Evolutionary conservation across 495 filamentous ascomycete genomes (phyloP).

Genomic region (Bacidia gigantensis): DNA sequence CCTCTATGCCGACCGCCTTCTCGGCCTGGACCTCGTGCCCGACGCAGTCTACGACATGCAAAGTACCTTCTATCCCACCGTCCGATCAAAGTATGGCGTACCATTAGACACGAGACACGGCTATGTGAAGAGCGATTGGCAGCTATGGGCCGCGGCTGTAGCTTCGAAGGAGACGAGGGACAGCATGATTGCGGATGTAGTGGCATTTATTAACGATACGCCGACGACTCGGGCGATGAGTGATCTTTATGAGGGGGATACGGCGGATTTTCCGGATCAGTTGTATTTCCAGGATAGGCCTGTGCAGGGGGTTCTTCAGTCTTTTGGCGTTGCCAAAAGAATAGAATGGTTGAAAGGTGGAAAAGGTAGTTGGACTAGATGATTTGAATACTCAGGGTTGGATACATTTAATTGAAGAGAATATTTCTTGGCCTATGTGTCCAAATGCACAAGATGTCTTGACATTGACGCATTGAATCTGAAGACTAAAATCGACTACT

Average conservation of each 20-base stretch:
- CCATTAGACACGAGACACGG: constrained; percentile 38
- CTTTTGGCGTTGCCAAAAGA: constrained; percentile 26
- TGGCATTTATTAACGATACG: constrained; percentile 39
- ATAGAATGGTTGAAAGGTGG: neutral
- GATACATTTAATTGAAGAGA: no score
- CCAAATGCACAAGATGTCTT: no score
- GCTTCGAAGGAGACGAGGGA: constrained; percentile 26
- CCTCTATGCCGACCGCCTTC: constrained; percentile 34
- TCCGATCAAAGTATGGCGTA: constrained; percentile 33
- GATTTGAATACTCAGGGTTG: no score
- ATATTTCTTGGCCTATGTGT: no score
- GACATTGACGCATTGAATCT: no score
- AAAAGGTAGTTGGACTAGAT: neutral
- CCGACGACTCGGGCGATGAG: constrained; percentile 39
- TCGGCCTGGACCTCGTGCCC: constrained; percentile 34
- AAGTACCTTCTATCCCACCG: constrained; percentile 36
- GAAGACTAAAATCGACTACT: no score
- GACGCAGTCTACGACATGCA: constrained; percentile 41
- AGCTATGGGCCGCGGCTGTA: constrained; percentile 37
- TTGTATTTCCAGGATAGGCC: constrained; percentile 38
- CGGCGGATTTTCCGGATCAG: constrained; percentile 29
- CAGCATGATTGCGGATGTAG: constrained; percentile 35
- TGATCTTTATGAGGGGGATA: constrained; percentile 39
- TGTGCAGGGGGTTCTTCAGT: constrained; percentile 40
- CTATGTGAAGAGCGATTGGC: constrained; percentile 32